Evolutionary conservation across 768 basidiomycete genomes (phyloP).

Genomic region (Mycena galericulata): DNA sequence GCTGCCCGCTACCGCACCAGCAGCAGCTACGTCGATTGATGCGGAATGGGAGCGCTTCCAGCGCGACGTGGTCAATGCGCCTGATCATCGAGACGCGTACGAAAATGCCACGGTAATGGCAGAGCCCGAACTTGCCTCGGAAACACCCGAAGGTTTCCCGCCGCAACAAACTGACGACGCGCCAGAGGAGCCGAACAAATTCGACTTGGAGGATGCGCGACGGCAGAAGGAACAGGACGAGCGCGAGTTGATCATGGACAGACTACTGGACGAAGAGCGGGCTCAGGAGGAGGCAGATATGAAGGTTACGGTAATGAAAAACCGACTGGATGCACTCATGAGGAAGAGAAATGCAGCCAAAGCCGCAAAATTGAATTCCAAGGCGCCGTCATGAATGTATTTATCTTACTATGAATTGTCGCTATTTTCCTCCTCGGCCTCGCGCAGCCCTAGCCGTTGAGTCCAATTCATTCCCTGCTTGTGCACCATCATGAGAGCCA

Average conservation of each 20-base stretch:
- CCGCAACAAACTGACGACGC: slow-evolving; percentile 41
- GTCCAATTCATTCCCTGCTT: slow-evolving; percentile 88
- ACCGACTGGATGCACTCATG: slow-evolving; percentile 69
- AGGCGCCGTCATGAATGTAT: slow-evolving; percentile 8
- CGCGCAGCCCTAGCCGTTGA: slow-evolving; percentile 64
- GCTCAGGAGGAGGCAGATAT: slow-evolving; percentile 91
- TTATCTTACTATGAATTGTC: slow-evolving; percentile 5
- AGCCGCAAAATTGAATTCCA: slow-evolving; percentile 30
- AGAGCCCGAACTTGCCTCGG: slow-evolving; percentile 69
- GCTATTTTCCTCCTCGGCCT: slow-evolving; percentile 38
- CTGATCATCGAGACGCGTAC: slow-evolving; percentile 61
- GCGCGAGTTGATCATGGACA: slow-evolving; percentile 86
- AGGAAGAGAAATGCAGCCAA: slow-evolving; percentile 55
- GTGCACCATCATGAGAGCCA: slow-evolving; percentile 95
- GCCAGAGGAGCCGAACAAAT: slow-evolving; percentile 46
- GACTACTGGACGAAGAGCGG: slow-evolving; percentile 85
- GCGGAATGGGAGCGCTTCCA: slow-evolving; percentile 83
- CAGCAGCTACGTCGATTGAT: slow-evolving; percentile 59
- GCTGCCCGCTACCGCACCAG: slow-evolving; percentile 32
- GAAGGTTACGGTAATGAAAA: slow-evolving; percentile 75
- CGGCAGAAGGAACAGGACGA: slow-evolving; percentile 75
- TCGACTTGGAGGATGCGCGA: slow-evolving; percentile 60
- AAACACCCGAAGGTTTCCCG: slow-evolving; percentile 64
- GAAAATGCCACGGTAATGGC: slow-evolving; percentile 78
- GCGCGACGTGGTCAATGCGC: slow-evolving; percentile 64